Evolutionary conservation across 495 filamentous ascomycete species (phyloP).

Genomic region (Penicillium longicatenatum): DNA sequence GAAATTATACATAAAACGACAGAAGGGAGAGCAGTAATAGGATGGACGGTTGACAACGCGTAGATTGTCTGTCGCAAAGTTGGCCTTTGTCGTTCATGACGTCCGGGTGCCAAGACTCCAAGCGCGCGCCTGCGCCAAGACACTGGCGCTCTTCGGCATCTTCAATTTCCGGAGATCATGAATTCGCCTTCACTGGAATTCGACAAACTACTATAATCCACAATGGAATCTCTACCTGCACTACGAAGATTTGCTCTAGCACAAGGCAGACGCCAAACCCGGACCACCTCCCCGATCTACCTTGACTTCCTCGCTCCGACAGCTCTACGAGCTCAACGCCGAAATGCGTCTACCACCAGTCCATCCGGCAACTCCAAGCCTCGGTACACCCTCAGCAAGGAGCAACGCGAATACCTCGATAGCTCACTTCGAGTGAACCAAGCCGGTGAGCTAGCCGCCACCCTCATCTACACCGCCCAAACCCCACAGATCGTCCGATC

Average conservation of each 20-base stretch:
- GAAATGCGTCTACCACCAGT: conserved; percentile 33
- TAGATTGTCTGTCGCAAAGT: conserved; percentile 16
- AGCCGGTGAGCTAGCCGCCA: conserved; percentile 85
- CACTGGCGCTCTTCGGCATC: conserved; percentile 1
- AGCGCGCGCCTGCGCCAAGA: conserved; percentile 28
- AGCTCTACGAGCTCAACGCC: conserved; percentile 25
- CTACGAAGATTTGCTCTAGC: conserved; percentile 24
- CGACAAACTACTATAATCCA: background rate
- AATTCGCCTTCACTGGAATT: background rate
- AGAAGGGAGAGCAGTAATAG: conserved; percentile 2
- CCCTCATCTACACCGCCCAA: conserved; percentile 82
- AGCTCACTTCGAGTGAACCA: conserved; percentile 87
- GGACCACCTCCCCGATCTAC: conserved; percentile 26
- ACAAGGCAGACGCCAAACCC: conserved; percentile 16
- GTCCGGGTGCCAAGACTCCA: conserved; percentile 27
- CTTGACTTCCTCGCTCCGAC: conserved; percentile 50
- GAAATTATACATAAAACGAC: conserved; percentile 14
- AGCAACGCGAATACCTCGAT: conserved; percentile 76
- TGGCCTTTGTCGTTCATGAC: conserved; percentile 33
- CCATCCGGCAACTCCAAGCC: conserved; percentile 35
- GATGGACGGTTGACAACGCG: background rate
- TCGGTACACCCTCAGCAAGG: conserved; percentile 63
- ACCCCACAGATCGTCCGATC: conserved; percentile 70
- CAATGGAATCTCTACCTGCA: conserved; percentile 21
- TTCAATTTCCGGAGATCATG: background rate